Conservation (phyloP, 225 moss, liverwort and hornwort genomes). For the Ulota crispa region DNA sequence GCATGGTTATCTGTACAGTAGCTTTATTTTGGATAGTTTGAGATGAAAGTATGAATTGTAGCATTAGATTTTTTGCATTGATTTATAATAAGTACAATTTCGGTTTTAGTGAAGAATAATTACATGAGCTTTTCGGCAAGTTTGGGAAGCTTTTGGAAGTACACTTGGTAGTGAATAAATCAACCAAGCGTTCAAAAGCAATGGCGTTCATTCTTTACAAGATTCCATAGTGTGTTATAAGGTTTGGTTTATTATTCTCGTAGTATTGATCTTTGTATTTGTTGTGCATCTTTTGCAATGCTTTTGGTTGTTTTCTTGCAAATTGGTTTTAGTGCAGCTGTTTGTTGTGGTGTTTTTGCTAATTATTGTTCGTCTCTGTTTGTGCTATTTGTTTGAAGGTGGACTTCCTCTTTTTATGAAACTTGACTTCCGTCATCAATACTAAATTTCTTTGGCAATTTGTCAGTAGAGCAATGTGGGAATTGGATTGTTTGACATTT, state of each 20-base stretch:
- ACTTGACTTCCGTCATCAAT: too few species aligned
- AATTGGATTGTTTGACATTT: too few species aligned
- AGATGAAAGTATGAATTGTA: neutral
- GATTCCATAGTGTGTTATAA: slow-evolving; percentile 92
- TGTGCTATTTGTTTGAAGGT: too few species aligned
- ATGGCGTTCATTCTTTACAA: slow-evolving; percentile 88
- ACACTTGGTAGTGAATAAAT: slow-evolving; percentile 85
- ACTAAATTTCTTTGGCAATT: too few species aligned
- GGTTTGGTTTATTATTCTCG: slow-evolving; percentile 28
- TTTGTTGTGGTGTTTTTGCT: too few species aligned
- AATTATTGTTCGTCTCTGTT: too few species aligned
- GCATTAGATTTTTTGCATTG: slow-evolving; percentile 2
- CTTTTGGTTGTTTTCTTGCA: too few species aligned
- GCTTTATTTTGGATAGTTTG: neutral
- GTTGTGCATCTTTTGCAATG: too few species aligned
- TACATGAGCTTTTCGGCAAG: slow-evolving; percentile 77
- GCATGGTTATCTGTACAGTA: neutral
- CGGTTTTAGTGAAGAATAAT: slow-evolving; percentile 85
- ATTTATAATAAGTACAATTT: neutral
- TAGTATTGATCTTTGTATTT: too few species aligned
- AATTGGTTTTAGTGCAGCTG: too few species aligned
- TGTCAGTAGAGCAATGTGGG: too few species aligned
- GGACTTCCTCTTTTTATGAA: too few species aligned
- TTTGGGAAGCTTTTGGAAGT: slow-evolving; percentile 86
- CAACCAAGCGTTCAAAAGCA: slow-evolving; percentile 88